A percentile compares a stretch with the other conserved stretches of the same genome.
Conservation (phyloP, 306 rosid species). For the Carpinus viminea region DNA sequence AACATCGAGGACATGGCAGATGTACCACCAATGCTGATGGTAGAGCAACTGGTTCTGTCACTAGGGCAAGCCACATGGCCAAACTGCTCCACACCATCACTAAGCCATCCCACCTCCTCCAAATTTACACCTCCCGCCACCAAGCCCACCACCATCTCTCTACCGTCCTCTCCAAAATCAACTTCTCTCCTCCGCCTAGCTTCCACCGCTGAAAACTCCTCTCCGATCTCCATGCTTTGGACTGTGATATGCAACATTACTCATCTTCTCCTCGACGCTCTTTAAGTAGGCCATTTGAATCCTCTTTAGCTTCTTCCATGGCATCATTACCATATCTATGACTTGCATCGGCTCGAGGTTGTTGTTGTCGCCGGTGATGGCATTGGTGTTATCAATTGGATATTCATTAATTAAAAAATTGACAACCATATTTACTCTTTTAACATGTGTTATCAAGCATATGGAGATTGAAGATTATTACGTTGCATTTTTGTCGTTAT, state of each 20-base stretch:
- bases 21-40: conserved; percentile 28
- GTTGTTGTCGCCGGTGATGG: neutral
- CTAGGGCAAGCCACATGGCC: conserved; percentile 79
- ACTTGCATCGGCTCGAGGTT: conserved; percentile 61
- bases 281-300: conserved; percentile 56
- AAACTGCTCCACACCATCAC: conserved; percentile 59
- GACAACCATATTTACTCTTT: neutral
- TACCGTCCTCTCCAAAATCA: conserved; percentile 52
- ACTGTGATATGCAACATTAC: neutral
- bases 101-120: conserved; percentile 51
- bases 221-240: conserved; percentile 34
- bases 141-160: conserved; percentile 70
- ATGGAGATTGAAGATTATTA: neutral
- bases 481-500: neutral
- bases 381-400: neutral
- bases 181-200: conserved; percentile 21
- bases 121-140: conserved; percentile 66
- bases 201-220: conserved; percentile 37
- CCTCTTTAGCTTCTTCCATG: conserved; percentile 34
- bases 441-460: neutral
- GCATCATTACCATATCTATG: conserved; percentile 37
- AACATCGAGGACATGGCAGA: conserved; percentile 51
- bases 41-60: conserved; percentile 60
- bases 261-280: conserved; percentile 70
- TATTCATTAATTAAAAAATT: neutral